Percentiles rank a stretch among this genome's conserved stretches.
These are phyloP conservation scores for Nannochloris sp. DNA, from an alignment of 139 green algal species.

Conservation along the genomic window DNA sequence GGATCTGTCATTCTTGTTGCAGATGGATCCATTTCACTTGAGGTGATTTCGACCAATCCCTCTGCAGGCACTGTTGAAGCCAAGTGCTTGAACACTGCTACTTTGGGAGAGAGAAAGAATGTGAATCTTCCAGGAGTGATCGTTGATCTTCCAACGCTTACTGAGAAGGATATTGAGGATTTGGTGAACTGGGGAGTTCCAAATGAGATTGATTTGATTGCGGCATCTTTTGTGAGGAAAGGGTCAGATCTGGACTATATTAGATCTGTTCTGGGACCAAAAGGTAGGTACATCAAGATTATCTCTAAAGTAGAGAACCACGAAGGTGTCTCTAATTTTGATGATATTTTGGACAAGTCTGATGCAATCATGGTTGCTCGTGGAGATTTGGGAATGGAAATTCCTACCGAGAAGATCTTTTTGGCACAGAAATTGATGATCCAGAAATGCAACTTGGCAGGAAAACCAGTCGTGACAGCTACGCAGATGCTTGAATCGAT, in stretches of 20 bases:
- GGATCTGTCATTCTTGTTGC: constrained; percentile 83
- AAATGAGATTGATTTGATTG: constrained; percentile 98
- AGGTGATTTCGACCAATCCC: constrained; percentile 74
- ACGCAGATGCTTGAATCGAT: constrained; percentile 94
- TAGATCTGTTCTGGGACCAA: constrained; percentile 66
- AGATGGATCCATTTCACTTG: constrained; percentile 92
- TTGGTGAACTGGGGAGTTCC: constrained; percentile 88
- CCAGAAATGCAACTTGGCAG: constrained; percentile 84
- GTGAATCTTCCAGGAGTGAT: constrained; percentile 94
- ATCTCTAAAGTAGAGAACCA: constrained; percentile 97
- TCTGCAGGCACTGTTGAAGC: constrained; percentile 61
- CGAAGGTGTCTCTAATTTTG: constrained; percentile 93
- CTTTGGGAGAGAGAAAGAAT: constrained; percentile 96
- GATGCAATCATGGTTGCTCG: constrained; percentile 84
- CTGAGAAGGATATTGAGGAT: constrained; percentile 90
- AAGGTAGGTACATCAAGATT: constrained; percentile 80
- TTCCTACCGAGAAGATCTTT: constrained; percentile 99
- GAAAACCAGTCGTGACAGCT: constrained; percentile 96
- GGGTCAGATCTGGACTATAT: constrained; percentile 85
- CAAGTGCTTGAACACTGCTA: constrained; percentile 85
- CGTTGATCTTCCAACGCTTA: constrained; percentile 95
- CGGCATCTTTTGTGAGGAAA: constrained; percentile 97
- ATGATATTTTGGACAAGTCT: constrained; percentile 81
- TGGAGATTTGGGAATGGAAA: constrained; percentile 98
- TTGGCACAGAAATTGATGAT: constrained; percentile 98